Evolutionary conservation across 306 rosid genomes (phyloP).

Genomic region (Trifolium pratense): DNA sequence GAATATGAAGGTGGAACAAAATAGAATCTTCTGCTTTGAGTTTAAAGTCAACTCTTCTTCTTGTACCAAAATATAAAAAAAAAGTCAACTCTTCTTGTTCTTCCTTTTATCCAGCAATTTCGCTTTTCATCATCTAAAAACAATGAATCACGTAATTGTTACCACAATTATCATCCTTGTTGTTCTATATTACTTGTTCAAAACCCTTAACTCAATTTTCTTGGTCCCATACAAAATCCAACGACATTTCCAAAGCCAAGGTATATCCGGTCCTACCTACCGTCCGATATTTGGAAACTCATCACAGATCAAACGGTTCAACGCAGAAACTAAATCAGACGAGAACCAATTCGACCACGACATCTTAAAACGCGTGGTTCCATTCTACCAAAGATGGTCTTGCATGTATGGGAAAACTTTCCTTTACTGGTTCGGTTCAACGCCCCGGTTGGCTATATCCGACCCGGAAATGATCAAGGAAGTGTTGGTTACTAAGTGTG

Average conservation of each 20-base stretch:
- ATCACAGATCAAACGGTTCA: conserved; percentile 55
- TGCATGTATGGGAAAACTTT: conserved; percentile 65
- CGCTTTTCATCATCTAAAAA: background rate
- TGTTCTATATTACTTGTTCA: conserved; percentile 38
- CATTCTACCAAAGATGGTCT: conserved; percentile 68
- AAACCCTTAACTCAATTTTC: conserved; percentile 42
- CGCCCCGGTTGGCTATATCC: conserved; percentile 63
- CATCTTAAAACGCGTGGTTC: conserved; percentile 52
- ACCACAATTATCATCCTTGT: background rate
- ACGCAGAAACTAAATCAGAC: conserved; percentile 49
- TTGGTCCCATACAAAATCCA: conserved; percentile 62
- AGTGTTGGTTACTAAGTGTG: conserved; percentile 53
- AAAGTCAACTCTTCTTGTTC: background rate
- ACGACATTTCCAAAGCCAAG: conserved; percentile 60
- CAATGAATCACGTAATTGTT: conserved; percentile 5
- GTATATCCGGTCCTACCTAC: conserved; percentile 70
- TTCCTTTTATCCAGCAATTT: background rate
- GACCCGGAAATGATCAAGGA: conserved; percentile 75
- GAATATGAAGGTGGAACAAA: too few relatives aligned
- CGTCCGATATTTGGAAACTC: conserved; percentile 66
- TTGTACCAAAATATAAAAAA: too few relatives aligned
- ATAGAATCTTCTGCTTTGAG: too few relatives aligned
- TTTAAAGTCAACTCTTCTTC: too few relatives aligned
- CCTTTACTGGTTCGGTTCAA: conserved; percentile 74
- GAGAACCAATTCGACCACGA: conserved; percentile 51